These are phyloP conservation scores for Gynochthodes officinalis DNA, from an alignment of 257 asterid genomes.

Conservation along the genomic window DNA sequence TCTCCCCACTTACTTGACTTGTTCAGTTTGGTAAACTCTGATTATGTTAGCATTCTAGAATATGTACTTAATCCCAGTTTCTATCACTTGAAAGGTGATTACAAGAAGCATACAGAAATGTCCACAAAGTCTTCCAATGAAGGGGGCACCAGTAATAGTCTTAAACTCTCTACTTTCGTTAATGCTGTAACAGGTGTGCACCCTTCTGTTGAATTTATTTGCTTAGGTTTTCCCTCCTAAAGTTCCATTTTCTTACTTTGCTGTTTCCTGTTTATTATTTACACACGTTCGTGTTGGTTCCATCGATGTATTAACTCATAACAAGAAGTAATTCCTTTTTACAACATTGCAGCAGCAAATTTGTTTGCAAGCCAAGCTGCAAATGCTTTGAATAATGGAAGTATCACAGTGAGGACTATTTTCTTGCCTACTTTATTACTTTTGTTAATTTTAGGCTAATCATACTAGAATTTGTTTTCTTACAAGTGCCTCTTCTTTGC, in stretches of 20 bases:
- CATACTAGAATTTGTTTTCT: background rate
- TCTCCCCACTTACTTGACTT: too few relatives aligned
- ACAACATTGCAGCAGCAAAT: slow-evolving; percentile 13
- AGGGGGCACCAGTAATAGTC: background rate
- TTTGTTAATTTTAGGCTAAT: background rate
- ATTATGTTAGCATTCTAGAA: background rate
- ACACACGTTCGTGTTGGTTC: background rate
- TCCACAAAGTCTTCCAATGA: slow-evolving; percentile 1
- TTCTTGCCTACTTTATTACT: background rate
- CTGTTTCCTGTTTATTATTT: background rate
- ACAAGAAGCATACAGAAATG: background rate
- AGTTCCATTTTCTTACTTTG: background rate
- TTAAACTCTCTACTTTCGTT: slow-evolving; percentile 2
- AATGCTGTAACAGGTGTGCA: slow-evolving; percentile 16
- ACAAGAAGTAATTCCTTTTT: background rate
- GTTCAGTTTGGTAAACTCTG: background rate
- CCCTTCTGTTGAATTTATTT: background rate
- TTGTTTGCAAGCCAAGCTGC: slow-evolving; percentile 10
- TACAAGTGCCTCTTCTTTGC: background rate
- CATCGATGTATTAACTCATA: background rate
- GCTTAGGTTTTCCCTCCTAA: background rate
- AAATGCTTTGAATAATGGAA: slow-evolving; percentile 12
- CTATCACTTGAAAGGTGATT: slow-evolving; percentile 9
- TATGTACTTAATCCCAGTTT: background rate
- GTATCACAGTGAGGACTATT: slow-evolving; percentile 11